Conservation (phyloP, 176 grass and related monocot genomes). For the Musa acuminata region DNA sequence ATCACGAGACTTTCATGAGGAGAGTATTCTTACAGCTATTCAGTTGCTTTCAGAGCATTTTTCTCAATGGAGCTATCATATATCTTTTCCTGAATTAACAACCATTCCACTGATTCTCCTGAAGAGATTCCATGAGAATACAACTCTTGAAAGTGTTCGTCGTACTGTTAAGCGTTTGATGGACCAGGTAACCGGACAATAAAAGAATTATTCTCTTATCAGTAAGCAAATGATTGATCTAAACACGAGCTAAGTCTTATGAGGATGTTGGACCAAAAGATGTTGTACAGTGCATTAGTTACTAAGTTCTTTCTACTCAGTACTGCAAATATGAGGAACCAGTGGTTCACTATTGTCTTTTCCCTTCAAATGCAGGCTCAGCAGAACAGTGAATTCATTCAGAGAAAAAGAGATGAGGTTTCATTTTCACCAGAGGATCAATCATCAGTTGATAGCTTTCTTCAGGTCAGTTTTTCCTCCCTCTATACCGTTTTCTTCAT, state of each 20-base stretch:
- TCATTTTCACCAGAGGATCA: slow-evolving; percentile 83
- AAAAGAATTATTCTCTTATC: background rate
- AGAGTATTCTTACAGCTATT: slow-evolving; percentile 56
- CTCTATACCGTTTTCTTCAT: background rate
- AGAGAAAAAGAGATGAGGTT: slow-evolving; percentile 57
- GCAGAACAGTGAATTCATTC: slow-evolving; percentile 60
- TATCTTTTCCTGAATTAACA: slow-evolving; percentile 82
- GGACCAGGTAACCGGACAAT: slow-evolving; percentile 51
- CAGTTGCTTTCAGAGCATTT: slow-evolving; percentile 66
- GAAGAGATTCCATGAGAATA: slow-evolving; percentile 60
- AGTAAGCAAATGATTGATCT: too few species aligned
- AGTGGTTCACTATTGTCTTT: background rate
- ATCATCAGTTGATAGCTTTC: slow-evolving; percentile 51
- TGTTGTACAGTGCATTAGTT: background rate
- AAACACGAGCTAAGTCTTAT: too few species aligned
- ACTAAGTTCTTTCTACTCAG: background rate
- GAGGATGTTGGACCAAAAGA: background rate
- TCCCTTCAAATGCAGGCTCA: slow-evolving; percentile 35
- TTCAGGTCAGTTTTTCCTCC: slow-evolving; percentile 40
- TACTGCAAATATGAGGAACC: background rate
- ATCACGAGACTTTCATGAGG: slow-evolving; percentile 56
- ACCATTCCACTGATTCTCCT: slow-evolving; percentile 73
- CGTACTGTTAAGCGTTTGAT: slow-evolving; percentile 62
- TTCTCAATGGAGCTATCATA: slow-evolving; percentile 86
- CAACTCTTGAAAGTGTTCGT: slow-evolving; percentile 41